These are phyloP conservation scores for Citrus mangshanensis DNA, from an alignment of 345 rosid genomes.

Conservation along the genomic window DNA sequence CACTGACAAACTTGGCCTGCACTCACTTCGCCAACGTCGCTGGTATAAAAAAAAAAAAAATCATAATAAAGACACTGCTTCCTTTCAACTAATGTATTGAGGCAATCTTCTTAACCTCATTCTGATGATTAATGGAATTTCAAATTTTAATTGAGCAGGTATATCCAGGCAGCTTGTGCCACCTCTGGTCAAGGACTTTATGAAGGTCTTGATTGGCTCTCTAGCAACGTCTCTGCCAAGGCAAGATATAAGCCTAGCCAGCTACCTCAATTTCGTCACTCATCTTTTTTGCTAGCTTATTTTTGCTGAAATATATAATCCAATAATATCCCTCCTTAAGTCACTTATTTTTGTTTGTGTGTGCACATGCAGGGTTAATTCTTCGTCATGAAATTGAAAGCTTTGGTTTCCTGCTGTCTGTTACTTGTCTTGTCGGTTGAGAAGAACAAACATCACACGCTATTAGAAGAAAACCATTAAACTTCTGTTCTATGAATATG, in stretches of 20 bases:
- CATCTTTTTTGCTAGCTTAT: not conserved
- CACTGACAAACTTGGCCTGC: conserved; percentile 62
- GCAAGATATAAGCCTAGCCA: conserved; percentile 29
- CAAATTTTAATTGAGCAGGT: conserved; percentile 33
- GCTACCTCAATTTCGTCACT: not conserved
- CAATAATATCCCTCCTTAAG: no score
- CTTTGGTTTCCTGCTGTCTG: not conserved
- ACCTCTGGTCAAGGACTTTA: conserved; percentile 68
- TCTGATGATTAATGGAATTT: not conserved
- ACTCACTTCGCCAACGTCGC: conserved; percentile 58
- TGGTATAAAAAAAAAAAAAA: conserved; percentile 34
- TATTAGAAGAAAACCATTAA: not conserved
- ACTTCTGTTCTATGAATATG: not conserved
- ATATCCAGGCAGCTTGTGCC: conserved; percentile 61
- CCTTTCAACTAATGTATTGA: not conserved
- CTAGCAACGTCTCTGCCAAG: conserved; percentile 54
- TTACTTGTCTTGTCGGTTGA: no score
- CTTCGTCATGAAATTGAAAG: not conserved
- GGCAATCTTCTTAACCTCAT: no score
- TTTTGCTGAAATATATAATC: not conserved
- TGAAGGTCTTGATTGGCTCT: conserved; percentile 72
- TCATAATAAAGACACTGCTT: not conserved
- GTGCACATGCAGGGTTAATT: conserved; percentile 11
- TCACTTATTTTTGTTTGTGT: not conserved
- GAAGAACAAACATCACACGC: not conserved